Conservation (phyloP, 495 filamentous ascomycete genomes). For the Immersiella caudata region DNA sequence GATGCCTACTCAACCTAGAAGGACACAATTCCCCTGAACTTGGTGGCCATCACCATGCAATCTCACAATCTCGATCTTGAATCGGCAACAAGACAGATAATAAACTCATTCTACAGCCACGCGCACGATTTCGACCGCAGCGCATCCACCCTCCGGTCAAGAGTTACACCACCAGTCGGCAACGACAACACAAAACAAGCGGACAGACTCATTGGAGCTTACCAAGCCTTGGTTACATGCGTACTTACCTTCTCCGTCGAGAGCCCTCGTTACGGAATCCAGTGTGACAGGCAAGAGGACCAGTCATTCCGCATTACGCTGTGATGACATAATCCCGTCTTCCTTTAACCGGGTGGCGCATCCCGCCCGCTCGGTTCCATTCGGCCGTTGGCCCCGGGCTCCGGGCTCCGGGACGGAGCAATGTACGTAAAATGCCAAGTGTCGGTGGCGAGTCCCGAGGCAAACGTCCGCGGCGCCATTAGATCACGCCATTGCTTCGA, state of each 20-base stretch:
- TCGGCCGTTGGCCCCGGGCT: not conserved
- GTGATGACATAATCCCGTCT: not conserved
- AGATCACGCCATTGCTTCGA: constrained; percentile 7
- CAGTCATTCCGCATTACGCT: constrained; percentile 24
- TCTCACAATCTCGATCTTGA: constrained; percentile 5
- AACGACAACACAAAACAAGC: not conserved
- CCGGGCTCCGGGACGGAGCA: not conserved
- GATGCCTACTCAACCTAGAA: constrained; percentile 10
- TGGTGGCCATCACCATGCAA: constrained; percentile 23
- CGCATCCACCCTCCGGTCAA: not conserved
- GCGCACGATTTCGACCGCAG: constrained; percentile 11
- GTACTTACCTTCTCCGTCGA: constrained; percentile 26
- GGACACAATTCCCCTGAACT: constrained; percentile 19
- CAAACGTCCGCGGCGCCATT: not conserved
- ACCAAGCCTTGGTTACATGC: constrained; percentile 22
- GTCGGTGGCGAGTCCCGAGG: not conserved
- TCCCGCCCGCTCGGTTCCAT: not conserved
- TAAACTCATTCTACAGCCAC: constrained; percentile 2
- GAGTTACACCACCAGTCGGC: not conserved
- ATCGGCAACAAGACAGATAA: not conserved
- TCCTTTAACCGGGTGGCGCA: not conserved
- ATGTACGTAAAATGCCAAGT: not conserved
- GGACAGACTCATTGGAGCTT: constrained; percentile 6
- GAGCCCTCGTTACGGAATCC: constrained; percentile 26
- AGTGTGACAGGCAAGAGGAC: constrained; percentile 20